Evolutionary conservation across 2,329 filamentous ascomycete species (phyloP).

Genomic region (Ascochyta rabiei): DNA sequence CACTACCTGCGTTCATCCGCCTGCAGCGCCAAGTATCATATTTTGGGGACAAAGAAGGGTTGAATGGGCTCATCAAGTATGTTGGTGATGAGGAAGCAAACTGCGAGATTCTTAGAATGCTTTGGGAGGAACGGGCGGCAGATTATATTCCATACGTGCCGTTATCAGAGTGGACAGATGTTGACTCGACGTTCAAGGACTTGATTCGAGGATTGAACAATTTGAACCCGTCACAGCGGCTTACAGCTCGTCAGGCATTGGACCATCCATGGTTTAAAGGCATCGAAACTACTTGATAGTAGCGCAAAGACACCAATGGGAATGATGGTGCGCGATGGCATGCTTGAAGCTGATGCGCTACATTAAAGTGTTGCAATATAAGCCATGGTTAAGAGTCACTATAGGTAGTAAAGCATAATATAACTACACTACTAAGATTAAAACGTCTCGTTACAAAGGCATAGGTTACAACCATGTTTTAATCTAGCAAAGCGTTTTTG

Average conservation of each 20-base stretch:
- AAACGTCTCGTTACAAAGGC: too few relatives aligned
- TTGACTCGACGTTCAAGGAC: slow-evolving; percentile 51
- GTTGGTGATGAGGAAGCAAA: slow-evolving; percentile 42
- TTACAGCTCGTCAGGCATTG: slow-evolving; percentile 50
- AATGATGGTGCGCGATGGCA: background rate
- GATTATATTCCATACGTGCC: slow-evolving; percentile 41
- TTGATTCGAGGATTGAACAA: slow-evolving; percentile 49
- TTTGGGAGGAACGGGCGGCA: slow-evolving; percentile 42
- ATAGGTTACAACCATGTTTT: too few relatives aligned
- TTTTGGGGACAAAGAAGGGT: slow-evolving; percentile 32
- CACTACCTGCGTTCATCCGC: slow-evolving; percentile 30
- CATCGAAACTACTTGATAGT: background rate
- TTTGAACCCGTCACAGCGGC: slow-evolving; percentile 50
- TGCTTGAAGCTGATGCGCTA: background rate
- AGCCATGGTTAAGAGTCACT: too few relatives aligned
- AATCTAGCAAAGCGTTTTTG: background rate
- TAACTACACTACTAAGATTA: too few relatives aligned
- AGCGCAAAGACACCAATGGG: background rate
- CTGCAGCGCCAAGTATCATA: slow-evolving; percentile 41
- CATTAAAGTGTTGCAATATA: too few relatives aligned
- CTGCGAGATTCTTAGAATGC: slow-evolving; percentile 38
- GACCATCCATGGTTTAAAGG: slow-evolving; percentile 37
- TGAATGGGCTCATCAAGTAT: slow-evolving; percentile 42
- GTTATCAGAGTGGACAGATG: slow-evolving; percentile 40
- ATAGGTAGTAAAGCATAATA: too few relatives aligned